Conservation (phyloP, 805 yeast species). For the Wickerhamomyces tratensis region DNA sequence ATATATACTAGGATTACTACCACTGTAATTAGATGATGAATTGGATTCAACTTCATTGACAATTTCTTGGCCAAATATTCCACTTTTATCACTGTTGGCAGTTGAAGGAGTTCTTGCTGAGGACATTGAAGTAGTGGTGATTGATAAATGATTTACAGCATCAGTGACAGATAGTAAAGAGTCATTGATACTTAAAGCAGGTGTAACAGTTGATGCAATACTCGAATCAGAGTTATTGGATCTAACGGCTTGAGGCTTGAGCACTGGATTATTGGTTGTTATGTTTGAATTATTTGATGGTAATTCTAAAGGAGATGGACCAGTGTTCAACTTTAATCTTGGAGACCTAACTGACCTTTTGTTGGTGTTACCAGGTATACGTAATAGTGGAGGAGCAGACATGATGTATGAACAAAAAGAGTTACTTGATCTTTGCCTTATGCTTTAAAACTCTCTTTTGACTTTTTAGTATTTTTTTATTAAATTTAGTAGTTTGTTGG, state of each 20-base stretch:
- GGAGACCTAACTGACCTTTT: constrained; percentile 29
- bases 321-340: constrained; percentile 23
- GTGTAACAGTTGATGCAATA: constrained; percentile 8
- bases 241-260: constrained; percentile 1
- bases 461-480: too few species aligned
- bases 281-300: constrained; percentile 1
- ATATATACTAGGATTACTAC: not conserved
- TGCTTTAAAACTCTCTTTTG: too few species aligned
- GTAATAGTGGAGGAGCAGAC: constrained; percentile 29
- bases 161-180: constrained; percentile 1
- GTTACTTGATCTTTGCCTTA: too few species aligned
- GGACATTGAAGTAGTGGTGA: not conserved
- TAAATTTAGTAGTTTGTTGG: too few species aligned
- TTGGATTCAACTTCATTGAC: constrained; percentile 17
- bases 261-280: constrained; percentile 3
- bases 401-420: constrained; percentile 6
- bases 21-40: not conserved
- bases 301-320: constrained; percentile 20
- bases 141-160: not conserved
- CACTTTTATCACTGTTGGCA: constrained; percentile 17
- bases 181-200: constrained; percentile 2
- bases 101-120: constrained; percentile 21
- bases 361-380: constrained; percentile 34
- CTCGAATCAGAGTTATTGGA: not conserved
- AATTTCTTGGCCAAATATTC: constrained; percentile 21